Conservation (phyloP, 345 rosid species). For the Eucalyptus sideroxylon region DNA sequence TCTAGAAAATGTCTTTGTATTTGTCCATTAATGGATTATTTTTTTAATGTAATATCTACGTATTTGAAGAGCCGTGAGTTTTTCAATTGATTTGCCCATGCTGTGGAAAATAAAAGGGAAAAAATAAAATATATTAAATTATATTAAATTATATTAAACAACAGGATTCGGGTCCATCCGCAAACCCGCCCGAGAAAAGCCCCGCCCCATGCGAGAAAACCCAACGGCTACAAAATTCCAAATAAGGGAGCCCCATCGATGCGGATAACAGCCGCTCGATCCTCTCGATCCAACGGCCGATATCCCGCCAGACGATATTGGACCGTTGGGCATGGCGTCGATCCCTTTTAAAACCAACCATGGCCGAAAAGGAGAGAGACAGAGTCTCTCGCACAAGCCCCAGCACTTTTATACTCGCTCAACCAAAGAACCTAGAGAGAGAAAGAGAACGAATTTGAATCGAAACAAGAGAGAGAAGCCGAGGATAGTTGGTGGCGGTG, state of each 20-base stretch:
- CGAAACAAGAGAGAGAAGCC: not conserved
- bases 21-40: not conserved
- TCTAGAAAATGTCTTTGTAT: not conserved
- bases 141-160: too few relatives aligned
- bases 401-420: not conserved
- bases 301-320: not conserved
- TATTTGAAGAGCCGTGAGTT: not conserved
- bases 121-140: too few relatives aligned
- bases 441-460: not conserved
- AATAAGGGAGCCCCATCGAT: not conserved
- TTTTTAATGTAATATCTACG: not conserved
- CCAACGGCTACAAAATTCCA: slow-evolving; percentile 19
- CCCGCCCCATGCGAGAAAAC: not conserved
- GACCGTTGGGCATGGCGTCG: slow-evolving; percentile 27
- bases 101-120: not conserved
- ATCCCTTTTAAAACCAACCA: not conserved
- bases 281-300: slow-evolving; percentile 3
- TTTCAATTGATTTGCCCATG: not conserved
- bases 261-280: slow-evolving; percentile 11
- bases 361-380: not conserved
- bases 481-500: not conserved
- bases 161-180: not conserved
- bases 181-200: not conserved
- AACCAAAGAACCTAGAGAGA: not conserved
- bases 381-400: not conserved